Evolutionary conservation across 2,329 filamentous ascomycete species (phyloP).

Genomic region (Neofusicoccum sp.): DNA sequence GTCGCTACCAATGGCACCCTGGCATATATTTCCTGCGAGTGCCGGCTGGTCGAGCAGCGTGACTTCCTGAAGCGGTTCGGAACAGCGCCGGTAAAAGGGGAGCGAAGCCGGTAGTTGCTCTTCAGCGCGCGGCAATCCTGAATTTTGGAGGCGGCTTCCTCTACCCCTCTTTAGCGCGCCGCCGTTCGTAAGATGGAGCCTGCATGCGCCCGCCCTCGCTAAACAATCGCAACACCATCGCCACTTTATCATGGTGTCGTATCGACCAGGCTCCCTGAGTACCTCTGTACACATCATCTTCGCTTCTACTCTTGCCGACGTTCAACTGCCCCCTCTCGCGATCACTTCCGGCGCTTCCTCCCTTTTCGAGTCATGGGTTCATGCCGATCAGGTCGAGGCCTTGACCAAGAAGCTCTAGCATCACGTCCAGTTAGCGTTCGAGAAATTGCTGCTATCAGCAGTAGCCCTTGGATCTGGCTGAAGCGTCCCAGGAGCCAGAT

Average conservation of each 20-base stretch:
- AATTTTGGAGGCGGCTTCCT: background rate
- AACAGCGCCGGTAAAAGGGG: background rate
- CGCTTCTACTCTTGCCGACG: background rate
- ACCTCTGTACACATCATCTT: background rate
- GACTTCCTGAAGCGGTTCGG: background rate
- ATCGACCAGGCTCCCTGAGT: background rate
- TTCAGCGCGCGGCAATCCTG: background rate
- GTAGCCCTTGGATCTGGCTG: too few species aligned
- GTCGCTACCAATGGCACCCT: background rate
- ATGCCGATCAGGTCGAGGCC: constrained; percentile 6
- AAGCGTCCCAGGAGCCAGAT: background rate
- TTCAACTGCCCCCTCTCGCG: background rate
- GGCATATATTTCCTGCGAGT: background rate
- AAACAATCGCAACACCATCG: background rate
- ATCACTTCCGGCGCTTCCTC: background rate
- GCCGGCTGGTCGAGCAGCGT: background rate
- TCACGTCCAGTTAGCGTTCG: background rate
- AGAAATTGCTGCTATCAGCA: background rate
- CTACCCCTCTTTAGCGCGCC: background rate
- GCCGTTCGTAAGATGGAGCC: background rate
- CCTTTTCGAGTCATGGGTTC: background rate
- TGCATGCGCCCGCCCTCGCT: background rate
- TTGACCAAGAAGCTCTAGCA: background rate
- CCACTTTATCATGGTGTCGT: background rate
- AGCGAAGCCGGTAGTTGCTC: background rate